Conservation (phyloP, 108 stramenopile genomes). For the Nannochloropsis granulata region DNA sequence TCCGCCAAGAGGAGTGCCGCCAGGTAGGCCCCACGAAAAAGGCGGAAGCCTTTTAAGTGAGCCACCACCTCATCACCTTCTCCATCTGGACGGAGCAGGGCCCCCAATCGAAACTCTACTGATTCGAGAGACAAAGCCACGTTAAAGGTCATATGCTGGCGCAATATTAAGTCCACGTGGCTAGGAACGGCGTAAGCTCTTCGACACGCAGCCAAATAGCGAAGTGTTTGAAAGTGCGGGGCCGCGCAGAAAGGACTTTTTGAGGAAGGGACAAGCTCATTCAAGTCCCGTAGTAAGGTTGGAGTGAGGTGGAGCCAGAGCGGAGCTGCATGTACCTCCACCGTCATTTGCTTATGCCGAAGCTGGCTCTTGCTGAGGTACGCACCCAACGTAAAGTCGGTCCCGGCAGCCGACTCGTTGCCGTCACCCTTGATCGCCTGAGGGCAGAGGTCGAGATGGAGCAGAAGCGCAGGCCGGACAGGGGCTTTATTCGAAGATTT, state of each 20-base stretch:
- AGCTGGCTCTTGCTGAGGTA: not conserved
- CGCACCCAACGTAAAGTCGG: not conserved
- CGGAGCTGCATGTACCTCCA: not conserved
- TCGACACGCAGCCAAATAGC: not conserved
- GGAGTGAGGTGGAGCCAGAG: not conserved
- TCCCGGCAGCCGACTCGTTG: not conserved
- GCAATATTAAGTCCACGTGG: not conserved
- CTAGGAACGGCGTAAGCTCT: not conserved
- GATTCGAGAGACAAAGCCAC: not conserved
- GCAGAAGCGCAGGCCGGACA: not conserved
- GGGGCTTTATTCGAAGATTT: not conserved
- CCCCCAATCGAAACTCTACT: not conserved
- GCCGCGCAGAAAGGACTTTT: not conserved
- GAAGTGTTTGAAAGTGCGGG: not conserved
- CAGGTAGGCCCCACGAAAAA: not conserved
- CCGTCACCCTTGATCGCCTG: not conserved
- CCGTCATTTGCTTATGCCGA: not conserved
- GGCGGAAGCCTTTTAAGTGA: not conserved
- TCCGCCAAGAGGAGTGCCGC: no score
- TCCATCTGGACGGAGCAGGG: not conserved
- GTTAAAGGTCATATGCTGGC: not conserved
- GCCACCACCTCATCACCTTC: not conserved
- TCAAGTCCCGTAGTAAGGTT: not conserved
- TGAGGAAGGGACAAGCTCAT: not conserved
- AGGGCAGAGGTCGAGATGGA: not conserved